Base-by-base conservation (phyloP, 805 yeast genomes). In the Candida lessepsii region DNA sequence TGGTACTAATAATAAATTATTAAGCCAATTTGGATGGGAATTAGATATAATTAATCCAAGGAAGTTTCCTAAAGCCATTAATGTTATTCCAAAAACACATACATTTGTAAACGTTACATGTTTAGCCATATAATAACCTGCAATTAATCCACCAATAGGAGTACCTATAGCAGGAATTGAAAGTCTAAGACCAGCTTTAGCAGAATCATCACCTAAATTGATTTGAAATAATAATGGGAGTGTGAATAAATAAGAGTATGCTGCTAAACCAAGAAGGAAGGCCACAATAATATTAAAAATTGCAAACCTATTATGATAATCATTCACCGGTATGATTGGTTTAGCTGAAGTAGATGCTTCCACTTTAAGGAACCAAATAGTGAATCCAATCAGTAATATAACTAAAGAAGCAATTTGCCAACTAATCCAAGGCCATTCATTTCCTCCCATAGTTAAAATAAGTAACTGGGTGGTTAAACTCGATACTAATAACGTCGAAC, bases 271-370 rank as follows among this genome's bases (percentile, higher is more conserved):
- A 4, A 36, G 11, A 7, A 37, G 15, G 3, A 37, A 15, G 5
- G 41, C 36, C 14, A 30, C 30, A 24, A 35, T 37, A 20, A 35
- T 37, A 11, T 23, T 24, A n/a, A 37, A 20, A 13, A 37, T 31
- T 19, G 30, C 30, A 24, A 37, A 31, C 27, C n/a, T n/a, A n/a
- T n/a, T n/a, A n/a, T n/a, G n/a, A n/a, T n/a, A n/a, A n/a, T n/a
- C n/a, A n/a, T n/a, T n/a, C n/a, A n/a, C n/a, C n/a, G n/a, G n/a
- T n/a, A n/a, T n/a, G n/a, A n/a, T n/a, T n/a, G n/a, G n/a, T n/a
- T n/a, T n/a, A n/a, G n/a, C n/a, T n/a, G n/a, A n/a, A n/a, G n/a
- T n/a, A n/a, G n/a, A n/a, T n/a, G n/a, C n/a, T n/a, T n/a, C n/a
- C n/a, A n/a, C n/a, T n/a, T n/a, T n/a, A n/a, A n/a, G n/a, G n/a